A percentile compares a stretch with the other conserved stretches of the same genome.
phyloP scores from a whole-genome alignment of 768 basidiomycete genomes.

The Steccherinum ochraceum region DNA sequence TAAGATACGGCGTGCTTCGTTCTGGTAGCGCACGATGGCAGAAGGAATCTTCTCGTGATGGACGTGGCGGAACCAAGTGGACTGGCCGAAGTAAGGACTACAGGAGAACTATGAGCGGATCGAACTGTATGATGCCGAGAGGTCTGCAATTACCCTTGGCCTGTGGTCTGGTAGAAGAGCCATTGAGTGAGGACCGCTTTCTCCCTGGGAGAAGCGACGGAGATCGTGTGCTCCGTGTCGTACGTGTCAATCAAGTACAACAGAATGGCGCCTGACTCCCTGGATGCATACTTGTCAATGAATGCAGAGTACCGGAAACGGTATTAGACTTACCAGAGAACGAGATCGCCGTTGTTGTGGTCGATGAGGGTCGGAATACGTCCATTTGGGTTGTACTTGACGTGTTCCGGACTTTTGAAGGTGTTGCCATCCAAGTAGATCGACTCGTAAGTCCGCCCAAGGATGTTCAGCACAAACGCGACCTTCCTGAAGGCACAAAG shows the following conservation, averaged over 20 bases:
- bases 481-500: conserved; percentile 1
- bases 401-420: not conserved
- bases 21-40: conserved; percentile 17
- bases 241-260: conserved; percentile 33
- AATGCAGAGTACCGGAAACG: too few species aligned
- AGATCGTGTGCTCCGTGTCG: conserved; percentile 25
- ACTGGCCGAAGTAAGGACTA: conserved; percentile 18
- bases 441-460: conserved; percentile 7
- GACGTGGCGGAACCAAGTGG: conserved; percentile 13
- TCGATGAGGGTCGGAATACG: conserved; percentile 24
- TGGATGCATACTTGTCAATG: too few species aligned
- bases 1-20: conserved; percentile 15
- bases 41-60: conserved; percentile 17
- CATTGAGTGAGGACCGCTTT: conserved; percentile 21
- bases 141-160: too few species aligned
- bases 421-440: conserved; percentile 6
- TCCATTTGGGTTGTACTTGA: conserved; percentile 18
- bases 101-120: too few species aligned
- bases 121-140: too few species aligned
- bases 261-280: conserved; percentile 9
- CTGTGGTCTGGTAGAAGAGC: conserved; percentile 37
- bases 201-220: not conserved
- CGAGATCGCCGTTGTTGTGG: conserved; percentile 15
- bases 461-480: conserved; percentile 5
- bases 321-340: conserved; percentile 16